Base-by-base conservation (phyloP, 2,329 filamentous ascomycete genomes). In the Pseudocercospora eumusae region DNA sequence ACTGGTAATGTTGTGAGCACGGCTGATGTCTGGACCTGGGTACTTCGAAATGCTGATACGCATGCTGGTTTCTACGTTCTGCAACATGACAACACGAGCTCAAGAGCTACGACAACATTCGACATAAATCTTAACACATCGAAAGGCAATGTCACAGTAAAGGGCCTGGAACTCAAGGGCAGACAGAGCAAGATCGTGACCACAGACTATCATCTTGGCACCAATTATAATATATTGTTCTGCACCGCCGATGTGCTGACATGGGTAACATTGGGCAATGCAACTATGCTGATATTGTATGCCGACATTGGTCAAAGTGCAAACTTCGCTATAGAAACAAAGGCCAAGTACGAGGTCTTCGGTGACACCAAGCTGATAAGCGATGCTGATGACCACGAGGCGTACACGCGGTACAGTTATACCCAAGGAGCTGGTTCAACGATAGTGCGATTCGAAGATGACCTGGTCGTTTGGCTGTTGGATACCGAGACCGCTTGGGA, bases 161-260 rank as follows among this genome's bases (percentile, higher is more conserved):
- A 86, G 0, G 80, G 81, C 59, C 80, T 87, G 44, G 77, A 81
- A 9, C 78, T 88, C 44, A 82, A 86, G 57, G 86, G 86, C 0
- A 83, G 86, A 36, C 83, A 87, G 56, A 83, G 84, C 15, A 88
- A 88, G 76, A 84, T 88, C 15, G 71, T 87, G 4, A 82, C 85
- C 0, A 85, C 84, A 0, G 85, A 88, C 67, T 88, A 87, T 57
- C 53, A 57, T 27, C 55, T 57, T 27, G 27, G 18, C 72, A 7
- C 20, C 27, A 55, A 55, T 54, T 36, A 67, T 0, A 82, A 73
- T 0, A 70, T 86, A 0, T 71, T 86, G 0, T 86, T 86, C 70
- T 84, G 83, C 0, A 85, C 83, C 1, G 81, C 82, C 0, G 83
- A 86, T 61, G 76, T 86, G 0, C 70, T 85, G 8, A 85, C 80